Conservation (phyloP, 768 basidiomycete species). For the Rhizopogon vesiculosus region DNA sequence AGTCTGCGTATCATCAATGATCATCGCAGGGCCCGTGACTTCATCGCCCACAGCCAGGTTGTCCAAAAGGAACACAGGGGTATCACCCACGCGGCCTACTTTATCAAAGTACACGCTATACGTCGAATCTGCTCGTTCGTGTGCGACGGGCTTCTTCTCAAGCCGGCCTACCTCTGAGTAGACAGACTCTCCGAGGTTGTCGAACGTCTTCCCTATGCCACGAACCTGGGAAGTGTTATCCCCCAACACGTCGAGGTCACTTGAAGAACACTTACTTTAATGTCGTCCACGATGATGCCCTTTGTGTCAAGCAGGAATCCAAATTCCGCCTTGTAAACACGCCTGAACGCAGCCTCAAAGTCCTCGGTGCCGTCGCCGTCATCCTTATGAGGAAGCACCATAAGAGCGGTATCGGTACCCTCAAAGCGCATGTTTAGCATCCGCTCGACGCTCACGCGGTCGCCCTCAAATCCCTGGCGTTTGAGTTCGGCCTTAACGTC, state of each 20-base stretch:
- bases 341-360: slow-evolving; percentile 76
- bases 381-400: slow-evolving; percentile 59
- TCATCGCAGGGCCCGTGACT: slow-evolving; percentile 84
- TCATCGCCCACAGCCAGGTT: slow-evolving; percentile 63
- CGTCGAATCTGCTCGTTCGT: slow-evolving; percentile 43
- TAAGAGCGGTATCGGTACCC: slow-evolving; percentile 89
- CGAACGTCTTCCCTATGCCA: slow-evolving; percentile 88
- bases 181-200: slow-evolving; percentile 73
- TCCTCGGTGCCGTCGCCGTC: slow-evolving; percentile 60
- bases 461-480: slow-evolving; percentile 75
- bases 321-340: slow-evolving; percentile 81
- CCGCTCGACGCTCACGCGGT: slow-evolving; percentile 69
- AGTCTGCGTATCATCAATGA: slow-evolving; percentile 94
- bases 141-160: slow-evolving; percentile 31
- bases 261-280: slow-evolving; percentile 52
- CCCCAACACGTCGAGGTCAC: not conserved
- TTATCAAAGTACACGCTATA: slow-evolving; percentile 81
- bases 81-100: slow-evolving; percentile 68
- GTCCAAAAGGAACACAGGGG: slow-evolving; percentile 75
- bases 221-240: slow-evolving; percentile 49
- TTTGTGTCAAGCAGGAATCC: slow-evolving; percentile 89
- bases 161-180: slow-evolving; percentile 67
- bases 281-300: slow-evolving; percentile 82
- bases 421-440: slow-evolving; percentile 93
- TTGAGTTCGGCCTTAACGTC: slow-evolving; percentile 64